Conservation (phyloP, 2,329 filamentous ascomycete genomes). For the Zalaria sp. region DNA sequence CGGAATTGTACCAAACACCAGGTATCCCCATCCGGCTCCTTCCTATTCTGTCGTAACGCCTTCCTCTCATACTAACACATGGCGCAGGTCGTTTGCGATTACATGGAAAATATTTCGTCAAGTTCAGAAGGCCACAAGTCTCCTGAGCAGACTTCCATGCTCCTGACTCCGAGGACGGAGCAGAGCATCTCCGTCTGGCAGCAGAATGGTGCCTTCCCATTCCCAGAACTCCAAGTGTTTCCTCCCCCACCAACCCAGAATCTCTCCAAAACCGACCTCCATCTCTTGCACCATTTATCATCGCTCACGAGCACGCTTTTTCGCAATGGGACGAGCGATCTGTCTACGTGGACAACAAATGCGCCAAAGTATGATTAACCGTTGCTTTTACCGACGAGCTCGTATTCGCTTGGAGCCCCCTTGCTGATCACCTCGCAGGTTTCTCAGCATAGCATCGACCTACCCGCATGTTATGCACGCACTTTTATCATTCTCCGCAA, state of each 20-base stretch:
- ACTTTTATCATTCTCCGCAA: conserved; percentile 84
- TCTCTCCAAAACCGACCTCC: conserved; percentile 64
- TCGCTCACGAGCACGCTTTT: conserved; percentile 68
- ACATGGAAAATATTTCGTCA: conserved; percentile 70
- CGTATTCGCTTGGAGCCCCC: conserved; percentile 10
- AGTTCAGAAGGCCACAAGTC: conserved; percentile 41
- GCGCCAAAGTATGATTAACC: conserved; percentile 64
- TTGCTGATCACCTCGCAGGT: conserved; percentile 34
- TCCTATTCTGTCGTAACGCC: no score
- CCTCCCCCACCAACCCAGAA: conserved; percentile 58
- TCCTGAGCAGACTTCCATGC: conserved; percentile 46
- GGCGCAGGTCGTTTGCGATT: conserved; percentile 67
- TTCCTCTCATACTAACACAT: no score
- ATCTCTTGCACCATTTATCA: conserved; percentile 80
- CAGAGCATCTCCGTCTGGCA: conserved; percentile 71
- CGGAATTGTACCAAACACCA: conserved; percentile 99
- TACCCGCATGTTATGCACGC: conserved; percentile 90
- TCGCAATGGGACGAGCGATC: conserved; percentile 58
- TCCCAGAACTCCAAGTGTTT: conserved; percentile 65
- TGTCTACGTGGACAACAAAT: conserved; percentile 85
- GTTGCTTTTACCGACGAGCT: conserved; percentile 7
- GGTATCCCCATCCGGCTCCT: conserved; percentile 6
- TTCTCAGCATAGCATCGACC: conserved; percentile 67
- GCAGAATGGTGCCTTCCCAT: conserved; percentile 70
- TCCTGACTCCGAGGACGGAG: conserved; percentile 80